These are phyloP conservation scores for Phytophthora sojae DNA, from an alignment of 352 stramenopile genomes.

Conservation along the genomic window DNA sequence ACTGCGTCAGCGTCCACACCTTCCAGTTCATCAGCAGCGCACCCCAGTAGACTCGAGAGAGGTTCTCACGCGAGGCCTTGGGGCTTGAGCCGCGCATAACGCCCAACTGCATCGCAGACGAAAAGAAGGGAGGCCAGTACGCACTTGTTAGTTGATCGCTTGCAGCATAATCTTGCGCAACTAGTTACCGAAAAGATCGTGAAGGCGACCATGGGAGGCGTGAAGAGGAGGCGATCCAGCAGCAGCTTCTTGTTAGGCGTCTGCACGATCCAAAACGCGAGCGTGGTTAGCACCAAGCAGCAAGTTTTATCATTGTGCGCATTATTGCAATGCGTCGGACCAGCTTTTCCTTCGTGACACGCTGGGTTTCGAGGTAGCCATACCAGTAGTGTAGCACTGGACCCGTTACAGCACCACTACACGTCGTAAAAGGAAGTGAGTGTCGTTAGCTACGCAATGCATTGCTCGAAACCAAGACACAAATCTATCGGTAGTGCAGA, in stretches of 20 bases:
- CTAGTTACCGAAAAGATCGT: conserved; percentile 68
- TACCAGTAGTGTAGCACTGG: conserved; percentile 81
- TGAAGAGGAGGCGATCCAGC: conserved; percentile 72
- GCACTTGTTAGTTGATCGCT: background rate
- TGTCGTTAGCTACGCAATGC: too few species aligned
- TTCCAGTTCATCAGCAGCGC: conserved; percentile 76
- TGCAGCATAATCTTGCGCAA: conserved; percentile 1
- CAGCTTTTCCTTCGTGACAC: conserved; percentile 70
- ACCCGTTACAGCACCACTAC: conserved; percentile 60
- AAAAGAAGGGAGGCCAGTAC: background rate
- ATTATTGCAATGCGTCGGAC: conserved; percentile 25
- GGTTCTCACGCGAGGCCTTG: conserved; percentile 53
- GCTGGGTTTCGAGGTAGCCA: conserved; percentile 68
- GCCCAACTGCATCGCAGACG: conserved; percentile 45
- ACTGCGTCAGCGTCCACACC: conserved; percentile 77
- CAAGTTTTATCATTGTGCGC: too few species aligned
- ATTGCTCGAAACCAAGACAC: too few species aligned
- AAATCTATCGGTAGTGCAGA: background rate
- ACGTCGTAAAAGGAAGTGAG: background rate
- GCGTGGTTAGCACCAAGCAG: background rate
- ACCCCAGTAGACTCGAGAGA: conserved; percentile 55
- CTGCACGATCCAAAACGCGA: conserved; percentile 27
- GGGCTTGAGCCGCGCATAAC: conserved; percentile 63
- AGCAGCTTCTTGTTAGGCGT: conserved; percentile 82
- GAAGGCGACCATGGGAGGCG: conserved; percentile 70